Evolutionary conservation across 2,329 filamentous ascomycete genomes (phyloP).

Genomic region (Myriosclerotinia duriaeana): DNA sequence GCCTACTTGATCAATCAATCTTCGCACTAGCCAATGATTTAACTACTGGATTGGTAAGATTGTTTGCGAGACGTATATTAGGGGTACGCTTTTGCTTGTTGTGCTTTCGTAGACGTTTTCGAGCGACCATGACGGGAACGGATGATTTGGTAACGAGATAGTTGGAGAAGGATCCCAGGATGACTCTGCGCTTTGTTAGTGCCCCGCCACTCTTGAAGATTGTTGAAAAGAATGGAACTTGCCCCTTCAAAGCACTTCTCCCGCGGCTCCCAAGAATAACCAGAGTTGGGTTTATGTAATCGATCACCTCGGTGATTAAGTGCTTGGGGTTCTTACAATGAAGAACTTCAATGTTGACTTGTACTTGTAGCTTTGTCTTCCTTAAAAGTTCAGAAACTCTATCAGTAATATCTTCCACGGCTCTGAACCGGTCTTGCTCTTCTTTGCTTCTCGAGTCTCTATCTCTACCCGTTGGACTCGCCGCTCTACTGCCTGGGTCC

Average conservation of each 20-base stretch:
- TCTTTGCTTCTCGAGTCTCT: constrained; percentile 55
- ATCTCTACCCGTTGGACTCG: constrained; percentile 45
- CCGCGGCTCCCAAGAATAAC: constrained; percentile 92
- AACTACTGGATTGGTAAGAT: constrained; percentile 63
- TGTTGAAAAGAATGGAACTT: constrained; percentile 40
- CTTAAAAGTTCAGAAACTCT: constrained; percentile 81
- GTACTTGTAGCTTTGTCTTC: constrained; percentile 89
- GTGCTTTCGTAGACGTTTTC: constrained; percentile 86
- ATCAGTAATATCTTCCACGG: constrained; percentile 80
- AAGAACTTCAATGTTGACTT: constrained; percentile 91
- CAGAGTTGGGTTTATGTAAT: constrained; percentile 84
- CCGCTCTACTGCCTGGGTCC: constrained; percentile 32
- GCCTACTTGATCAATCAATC: constrained; percentile 22
- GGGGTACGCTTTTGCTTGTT: constrained; percentile 70
- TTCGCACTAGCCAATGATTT: constrained; percentile 25
- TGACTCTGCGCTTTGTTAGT: constrained; percentile 60
- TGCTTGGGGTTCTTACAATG: constrained; percentile 98
- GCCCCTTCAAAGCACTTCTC: constrained; percentile 90
- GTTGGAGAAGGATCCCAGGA: constrained; percentile 94
- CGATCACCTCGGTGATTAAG: constrained; percentile 95
- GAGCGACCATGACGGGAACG: constrained; percentile 95
- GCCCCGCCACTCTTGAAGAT: constrained; percentile 14
- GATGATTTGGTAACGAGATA: constrained; percentile 96
- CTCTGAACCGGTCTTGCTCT: constrained; percentile 77
- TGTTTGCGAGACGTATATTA: constrained; percentile 74